Percentiles rank a stretch among this genome's conserved stretches.
Evolutionary conservation across 2,329 filamentous ascomycete genomes (phyloP).

Genomic region (Xylariomycetidae sp.): DNA sequence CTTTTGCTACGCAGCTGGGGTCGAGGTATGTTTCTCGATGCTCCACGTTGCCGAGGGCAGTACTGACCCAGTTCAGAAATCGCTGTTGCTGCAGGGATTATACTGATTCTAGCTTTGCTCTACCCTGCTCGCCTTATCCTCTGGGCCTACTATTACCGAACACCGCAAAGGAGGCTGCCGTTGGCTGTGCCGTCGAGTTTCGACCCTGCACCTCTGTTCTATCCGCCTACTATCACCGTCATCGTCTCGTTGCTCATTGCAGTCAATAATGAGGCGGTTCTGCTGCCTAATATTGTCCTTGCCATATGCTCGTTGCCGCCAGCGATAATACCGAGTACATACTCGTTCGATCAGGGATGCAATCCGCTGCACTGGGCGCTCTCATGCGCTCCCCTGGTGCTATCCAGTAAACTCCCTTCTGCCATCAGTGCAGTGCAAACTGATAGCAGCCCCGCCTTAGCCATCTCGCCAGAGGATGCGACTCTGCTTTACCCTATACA

Average conservation of each 20-base stretch:
- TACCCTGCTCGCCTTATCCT: constrained; percentile 56
- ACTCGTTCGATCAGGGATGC: constrained; percentile 47
- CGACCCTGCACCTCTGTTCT: constrained; percentile 86
- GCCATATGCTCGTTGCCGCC: constrained; percentile 71
- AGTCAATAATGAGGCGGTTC: constrained; percentile 49
- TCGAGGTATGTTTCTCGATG: constrained; percentile 37
- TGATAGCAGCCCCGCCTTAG: neutral
- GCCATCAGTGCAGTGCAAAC: neutral
- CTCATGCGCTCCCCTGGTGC: constrained; percentile 61
- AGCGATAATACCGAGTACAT: constrained; percentile 61
- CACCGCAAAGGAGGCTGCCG: constrained; percentile 32
- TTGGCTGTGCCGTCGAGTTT: constrained; percentile 66
- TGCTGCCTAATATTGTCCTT: constrained; percentile 78
- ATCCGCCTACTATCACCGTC: constrained; percentile 71
- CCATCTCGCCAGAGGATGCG: constrained; percentile 50
- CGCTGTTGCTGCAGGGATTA: constrained; percentile 25
- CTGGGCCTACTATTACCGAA: constrained; percentile 39
- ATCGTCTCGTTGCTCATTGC: constrained; percentile 71
- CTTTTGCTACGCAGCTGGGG: constrained; percentile 41
- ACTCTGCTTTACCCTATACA: constrained; percentile 76
- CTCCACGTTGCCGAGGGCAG: constrained; percentile 3
- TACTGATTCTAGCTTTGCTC: constrained; percentile 35
- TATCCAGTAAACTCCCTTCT: constrained; percentile 35
- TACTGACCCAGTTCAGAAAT: constrained; percentile 34
- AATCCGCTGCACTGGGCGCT: constrained; percentile 74